phyloP scores from a whole-genome alignment of 768 basidiomycete species.

The Kwoniella pini region DNA sequence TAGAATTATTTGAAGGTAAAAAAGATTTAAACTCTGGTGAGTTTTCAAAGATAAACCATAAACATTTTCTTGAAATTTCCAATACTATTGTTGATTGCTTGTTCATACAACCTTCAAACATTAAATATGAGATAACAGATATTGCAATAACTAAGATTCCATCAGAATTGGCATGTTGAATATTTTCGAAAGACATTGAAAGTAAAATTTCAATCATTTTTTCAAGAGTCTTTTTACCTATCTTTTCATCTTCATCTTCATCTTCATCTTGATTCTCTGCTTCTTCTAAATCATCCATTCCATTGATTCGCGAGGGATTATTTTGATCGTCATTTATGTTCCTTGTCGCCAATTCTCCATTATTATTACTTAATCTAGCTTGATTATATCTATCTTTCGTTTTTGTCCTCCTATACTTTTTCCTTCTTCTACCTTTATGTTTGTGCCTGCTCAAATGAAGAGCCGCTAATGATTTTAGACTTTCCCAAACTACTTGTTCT shows the following conservation, averaged over 20 bases:
- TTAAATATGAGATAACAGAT: neutral
- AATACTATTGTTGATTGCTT: neutral
- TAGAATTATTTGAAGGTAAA: neutral
- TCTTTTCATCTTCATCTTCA: neutral
- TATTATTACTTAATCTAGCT: neutral
- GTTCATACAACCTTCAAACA: neutral
- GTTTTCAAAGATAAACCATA: neutral
- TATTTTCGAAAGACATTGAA: neutral
- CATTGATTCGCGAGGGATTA: too few species aligned
- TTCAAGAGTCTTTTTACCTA: neutral
- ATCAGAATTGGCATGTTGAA: neutral
- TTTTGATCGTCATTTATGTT: too few species aligned
- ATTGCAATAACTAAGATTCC: neutral
- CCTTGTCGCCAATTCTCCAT: neutral
- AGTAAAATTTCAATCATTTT: neutral
- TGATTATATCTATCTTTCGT: neutral
- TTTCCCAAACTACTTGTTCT: neutral
- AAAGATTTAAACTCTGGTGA: constrained; percentile 1
- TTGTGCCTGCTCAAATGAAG: neutral
- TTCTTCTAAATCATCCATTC: too few species aligned
- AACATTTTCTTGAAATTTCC: neutral
- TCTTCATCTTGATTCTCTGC: neutral
- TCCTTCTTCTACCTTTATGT: neutral
- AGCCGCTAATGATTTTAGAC: neutral
- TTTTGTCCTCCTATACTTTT: neutral